Conservation (phyloP, 1,284 basidiomycete species). For the Trichosporon coremiiforme region DNA sequence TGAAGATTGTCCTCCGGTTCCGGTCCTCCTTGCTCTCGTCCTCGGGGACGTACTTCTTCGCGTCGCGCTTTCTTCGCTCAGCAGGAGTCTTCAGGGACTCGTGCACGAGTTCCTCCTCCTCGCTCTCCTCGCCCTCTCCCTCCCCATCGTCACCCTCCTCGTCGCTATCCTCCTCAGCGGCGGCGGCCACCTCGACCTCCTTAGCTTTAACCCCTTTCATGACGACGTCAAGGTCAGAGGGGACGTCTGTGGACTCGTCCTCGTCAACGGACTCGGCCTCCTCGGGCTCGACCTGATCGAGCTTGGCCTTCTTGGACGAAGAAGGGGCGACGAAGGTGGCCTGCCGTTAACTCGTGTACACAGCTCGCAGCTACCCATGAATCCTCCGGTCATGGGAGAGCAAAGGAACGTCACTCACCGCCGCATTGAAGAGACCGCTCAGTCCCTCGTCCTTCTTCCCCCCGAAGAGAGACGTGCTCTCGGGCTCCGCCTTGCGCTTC, state of each 20-base stretch:
- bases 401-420: too few relatives aligned
- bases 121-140: constrained; percentile 31
- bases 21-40: constrained; percentile 71
- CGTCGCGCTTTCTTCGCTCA: constrained; percentile 33
- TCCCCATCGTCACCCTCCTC: constrained; percentile 38
- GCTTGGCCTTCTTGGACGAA: constrained; percentile 16
- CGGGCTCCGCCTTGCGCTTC: constrained; percentile 14
- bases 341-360: constrained; percentile 5
- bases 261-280: constrained; percentile 17
- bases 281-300: constrained; percentile 23
- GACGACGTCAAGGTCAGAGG: too few relatives aligned
- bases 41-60: constrained; percentile 60
- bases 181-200: constrained; percentile 27
- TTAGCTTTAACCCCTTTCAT: constrained; percentile 34
- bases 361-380: too few relatives aligned
- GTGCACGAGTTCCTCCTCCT: constrained; percentile 51
- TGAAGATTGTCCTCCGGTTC: constrained; percentile 81
- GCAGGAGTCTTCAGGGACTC: constrained; percentile 46
- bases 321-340: neutral
- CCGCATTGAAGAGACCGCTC: constrained; percentile 4
- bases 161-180: constrained; percentile 24
- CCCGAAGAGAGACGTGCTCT: constrained; percentile 4
- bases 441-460: constrained; percentile 21
- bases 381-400: too few relatives aligned
- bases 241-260: constrained; percentile 25